A percentile compares a stretch with the other conserved stretches of the same genome.
phyloP scores from a whole-genome alignment of 257 asterid genomes.

The Striga asiatica region DNA sequence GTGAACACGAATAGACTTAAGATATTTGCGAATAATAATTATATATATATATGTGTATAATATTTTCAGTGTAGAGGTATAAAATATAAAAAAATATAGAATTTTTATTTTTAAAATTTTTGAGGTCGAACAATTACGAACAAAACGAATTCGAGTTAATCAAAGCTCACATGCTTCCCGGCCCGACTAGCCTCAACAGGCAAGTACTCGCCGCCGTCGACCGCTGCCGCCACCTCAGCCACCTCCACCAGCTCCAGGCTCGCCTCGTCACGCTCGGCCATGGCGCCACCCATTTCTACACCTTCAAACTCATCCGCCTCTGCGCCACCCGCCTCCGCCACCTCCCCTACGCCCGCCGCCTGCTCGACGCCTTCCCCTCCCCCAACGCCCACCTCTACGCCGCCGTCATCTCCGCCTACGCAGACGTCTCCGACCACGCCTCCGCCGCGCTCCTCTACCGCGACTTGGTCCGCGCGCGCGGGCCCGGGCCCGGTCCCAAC shows the following conservation, averaged over 20 bases:
- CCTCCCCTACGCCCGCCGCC: conserved; percentile 47
- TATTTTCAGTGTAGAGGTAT: too few relatives aligned
- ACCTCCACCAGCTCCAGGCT: conserved; percentile 67
- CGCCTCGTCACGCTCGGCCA: conserved; percentile 58
- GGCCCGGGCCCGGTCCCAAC: conserved; percentile 58
- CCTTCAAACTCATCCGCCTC: conserved; percentile 71
- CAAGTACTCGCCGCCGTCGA: conserved; percentile 37
- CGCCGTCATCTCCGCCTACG: conserved; percentile 44
- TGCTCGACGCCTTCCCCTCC: conserved; percentile 42
- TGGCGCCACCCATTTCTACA: conserved; percentile 52
- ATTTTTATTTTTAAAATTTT: too few relatives aligned
- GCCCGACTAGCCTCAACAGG: conserved; percentile 33
- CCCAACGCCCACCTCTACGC: conserved; percentile 59
- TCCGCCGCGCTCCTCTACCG: conserved; percentile 47
- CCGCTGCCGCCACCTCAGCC: conserved; percentile 39
- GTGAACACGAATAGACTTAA: too few relatives aligned
- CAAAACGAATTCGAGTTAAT: background rate
- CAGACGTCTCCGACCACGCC: conserved; percentile 29
- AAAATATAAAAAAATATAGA: too few relatives aligned
- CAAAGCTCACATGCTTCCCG: conserved; percentile 25
- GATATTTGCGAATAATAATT: too few relatives aligned
- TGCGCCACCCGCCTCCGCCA: conserved; percentile 42
- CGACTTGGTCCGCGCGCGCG: conserved; percentile 37
- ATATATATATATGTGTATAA: too few relatives aligned
- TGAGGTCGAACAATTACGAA: background rate